Evolutionary conservation across 163 green algal genomes (phyloP).

Genomic region (Volvox carteri): DNA sequence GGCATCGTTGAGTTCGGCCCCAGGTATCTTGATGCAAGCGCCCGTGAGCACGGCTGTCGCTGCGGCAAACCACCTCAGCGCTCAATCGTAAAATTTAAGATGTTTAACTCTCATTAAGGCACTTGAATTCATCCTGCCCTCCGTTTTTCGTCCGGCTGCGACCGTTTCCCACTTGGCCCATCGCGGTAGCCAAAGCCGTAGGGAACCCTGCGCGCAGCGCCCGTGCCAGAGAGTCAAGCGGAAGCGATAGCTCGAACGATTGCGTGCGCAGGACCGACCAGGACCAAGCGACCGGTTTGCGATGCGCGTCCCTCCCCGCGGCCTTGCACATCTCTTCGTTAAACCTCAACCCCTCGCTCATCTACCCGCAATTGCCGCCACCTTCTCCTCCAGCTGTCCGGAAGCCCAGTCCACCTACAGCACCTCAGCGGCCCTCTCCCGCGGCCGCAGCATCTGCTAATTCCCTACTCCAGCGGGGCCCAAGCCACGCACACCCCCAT

Average conservation of each 20-base stretch:
- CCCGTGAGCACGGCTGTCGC: not conserved
- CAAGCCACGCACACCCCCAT: not conserved
- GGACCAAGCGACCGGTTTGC: not conserved
- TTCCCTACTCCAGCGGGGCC: not conserved
- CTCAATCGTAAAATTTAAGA: no score
- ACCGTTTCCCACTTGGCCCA: not conserved
- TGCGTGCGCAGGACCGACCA: not conserved
- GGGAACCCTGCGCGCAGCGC: not conserved
- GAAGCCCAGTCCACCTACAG: not conserved
- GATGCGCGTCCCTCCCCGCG: not conserved
- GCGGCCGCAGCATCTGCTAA: not conserved
- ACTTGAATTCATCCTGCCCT: no score
- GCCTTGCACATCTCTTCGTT: not conserved
- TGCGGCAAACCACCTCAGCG: no score
- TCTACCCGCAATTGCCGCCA: conserved; percentile 14
- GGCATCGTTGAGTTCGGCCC: conserved; percentile 1
- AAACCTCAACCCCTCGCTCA: conserved; percentile 3
- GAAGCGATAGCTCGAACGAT: not conserved
- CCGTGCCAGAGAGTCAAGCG: not conserved
- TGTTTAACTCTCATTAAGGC: no score
- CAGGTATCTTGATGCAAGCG: not conserved
- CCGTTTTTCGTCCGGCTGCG: no score
- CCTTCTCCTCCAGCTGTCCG: not conserved
- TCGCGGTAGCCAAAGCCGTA: not conserved
- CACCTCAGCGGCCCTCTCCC: not conserved